Percentiles rank a stretch among this genome's conserved stretches.
phyloP scores from a whole-genome alignment of 2,329 filamentous ascomycete species.

The Incumbomyces delicatus region DNA sequence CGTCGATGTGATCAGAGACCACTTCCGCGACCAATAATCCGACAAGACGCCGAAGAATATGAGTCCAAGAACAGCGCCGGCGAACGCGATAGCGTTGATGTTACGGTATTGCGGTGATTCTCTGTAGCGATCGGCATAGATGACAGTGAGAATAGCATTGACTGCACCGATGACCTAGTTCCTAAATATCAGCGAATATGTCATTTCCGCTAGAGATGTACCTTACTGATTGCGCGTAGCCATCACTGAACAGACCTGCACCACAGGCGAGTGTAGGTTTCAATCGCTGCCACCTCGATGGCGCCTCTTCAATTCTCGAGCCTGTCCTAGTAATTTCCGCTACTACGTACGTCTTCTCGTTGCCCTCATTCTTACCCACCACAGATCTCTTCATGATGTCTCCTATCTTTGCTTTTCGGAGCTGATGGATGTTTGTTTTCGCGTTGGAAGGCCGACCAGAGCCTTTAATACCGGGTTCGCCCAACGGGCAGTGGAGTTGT shows the following conservation, averaged over 20 bases:
- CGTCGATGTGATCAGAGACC: slow-evolving; percentile 71
- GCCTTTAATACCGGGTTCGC: no score
- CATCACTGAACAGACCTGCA: slow-evolving; percentile 45
- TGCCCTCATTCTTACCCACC: no score
- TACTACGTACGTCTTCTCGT: no score
- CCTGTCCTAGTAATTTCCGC: no score
- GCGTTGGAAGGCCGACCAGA: no score
- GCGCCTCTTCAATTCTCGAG: background rate
- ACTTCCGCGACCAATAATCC: slow-evolving; percentile 76
- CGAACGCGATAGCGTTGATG: slow-evolving; percentile 74
- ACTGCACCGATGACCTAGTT: slow-evolving; percentile 74
- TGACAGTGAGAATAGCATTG: slow-evolving; percentile 58
- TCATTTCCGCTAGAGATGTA: no score
- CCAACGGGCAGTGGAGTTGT: no score
- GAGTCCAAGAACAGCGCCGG: slow-evolving; percentile 74
- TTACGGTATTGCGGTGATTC: slow-evolving; percentile 60
- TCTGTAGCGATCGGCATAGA: slow-evolving; percentile 63
- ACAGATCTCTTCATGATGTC: no score
- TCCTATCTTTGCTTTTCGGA: no score
- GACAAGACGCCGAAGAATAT: slow-evolving; percentile 69
- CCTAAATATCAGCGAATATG: no score
- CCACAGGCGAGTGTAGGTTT: slow-evolving; percentile 80
- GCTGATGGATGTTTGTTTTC: no score
- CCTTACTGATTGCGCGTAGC: slow-evolving; percentile 3
- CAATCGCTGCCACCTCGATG: slow-evolving; percentile 41